Base-by-base conservation (phyloP, 352 stramenopile species). In the Globisporangium solare region DNA sequence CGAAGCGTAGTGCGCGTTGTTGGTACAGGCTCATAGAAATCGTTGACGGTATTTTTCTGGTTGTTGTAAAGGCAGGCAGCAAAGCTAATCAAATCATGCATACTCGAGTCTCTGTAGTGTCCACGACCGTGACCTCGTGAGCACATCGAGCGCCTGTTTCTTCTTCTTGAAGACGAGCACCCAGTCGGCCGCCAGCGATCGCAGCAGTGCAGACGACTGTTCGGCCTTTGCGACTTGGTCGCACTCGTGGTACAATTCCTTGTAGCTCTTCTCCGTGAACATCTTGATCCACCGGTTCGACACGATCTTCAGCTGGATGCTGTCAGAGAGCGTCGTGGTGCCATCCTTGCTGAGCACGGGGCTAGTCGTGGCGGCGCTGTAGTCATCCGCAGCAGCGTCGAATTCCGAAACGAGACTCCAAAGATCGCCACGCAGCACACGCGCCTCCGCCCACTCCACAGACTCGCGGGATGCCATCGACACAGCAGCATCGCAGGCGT, bases 271-370 rank as follows among this genome's bases (percentile, higher is more conserved):
- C 20, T 49, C 42, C 35, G 60, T 67, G 45, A 82, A 89, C 15
- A 83, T 35, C 37, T 74, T 59, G 20, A 80, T 75, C 74, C 76
- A 89, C 32, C 54, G 67, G 56, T 88, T 89, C 2, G 67, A 59
- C 1, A 74, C 7, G 5, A 68, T 41, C 56, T 89, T 88, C 15
- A 73, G 32, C 27, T 76, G 50, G 8, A 89, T 24, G 6, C 67
- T 32, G 18, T 70, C 52, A 6, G 51, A 14, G 22, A 84, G 52
- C 35, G 39, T n/a, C 39, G 39, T 14, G 20, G 17, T 35, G 0
- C 7, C 65, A 18, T 5, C 21, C 51, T 1, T 35, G 47, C 10
- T 59, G 48, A 8, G 58, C 20, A 47, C 41, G 1, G 22, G 5
- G 18, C 20, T 45, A 3, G 32, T 49, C 1, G 17, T 45, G 45